Percentiles rank a stretch among this genome's conserved stretches.
Conservation (phyloP, 2,329 filamentous ascomycete genomes). For the Paracoccidioides lutzii region DNA sequence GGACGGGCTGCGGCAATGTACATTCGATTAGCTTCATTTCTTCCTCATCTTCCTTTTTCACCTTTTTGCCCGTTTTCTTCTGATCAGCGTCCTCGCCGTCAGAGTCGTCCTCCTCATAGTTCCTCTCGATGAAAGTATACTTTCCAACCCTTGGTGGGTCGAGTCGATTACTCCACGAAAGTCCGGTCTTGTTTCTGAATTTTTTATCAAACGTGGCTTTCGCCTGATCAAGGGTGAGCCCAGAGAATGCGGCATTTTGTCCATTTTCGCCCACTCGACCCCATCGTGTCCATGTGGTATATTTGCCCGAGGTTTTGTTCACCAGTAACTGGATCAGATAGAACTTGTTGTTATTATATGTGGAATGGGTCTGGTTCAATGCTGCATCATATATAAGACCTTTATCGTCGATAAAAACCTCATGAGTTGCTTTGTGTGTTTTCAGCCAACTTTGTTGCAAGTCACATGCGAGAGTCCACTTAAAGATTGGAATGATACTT, state of each 20-base stretch:
- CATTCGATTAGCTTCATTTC: constrained; percentile 37
- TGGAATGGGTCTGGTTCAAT: constrained; percentile 63
- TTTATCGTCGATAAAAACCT: constrained; percentile 53
- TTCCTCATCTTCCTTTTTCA: constrained; percentile 21
- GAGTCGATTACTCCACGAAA: constrained; percentile 38
- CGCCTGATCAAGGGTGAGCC: constrained; percentile 28
- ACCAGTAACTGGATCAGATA: constrained; percentile 58
- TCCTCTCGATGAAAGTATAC: constrained; percentile 70
- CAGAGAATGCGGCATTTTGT: constrained; percentile 30
- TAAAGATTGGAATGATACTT: constrained; percentile 4
- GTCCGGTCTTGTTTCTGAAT: constrained; percentile 45
- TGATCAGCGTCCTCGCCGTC: constrained; percentile 29
- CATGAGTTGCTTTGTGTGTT: constrained; percentile 8
- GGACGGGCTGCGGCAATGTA: constrained; percentile 46
- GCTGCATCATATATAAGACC: constrained; percentile 65
- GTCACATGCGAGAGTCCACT: background rate
- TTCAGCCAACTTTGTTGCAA: background rate
- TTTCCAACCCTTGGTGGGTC: constrained; percentile 41
- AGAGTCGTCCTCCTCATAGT: constrained; percentile 53
- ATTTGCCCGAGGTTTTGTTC: constrained; percentile 25
- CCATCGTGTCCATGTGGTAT: constrained; percentile 63
- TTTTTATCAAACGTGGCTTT: constrained; percentile 39
- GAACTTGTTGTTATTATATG: constrained; percentile 70
- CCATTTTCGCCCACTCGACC: constrained; percentile 55
- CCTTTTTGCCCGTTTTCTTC: constrained; percentile 15